These are phyloP conservation scores for Colletotrichum abscissum DNA, from an alignment of 2,329 filamentous ascomycete genomes.

Conservation along the genomic window DNA sequence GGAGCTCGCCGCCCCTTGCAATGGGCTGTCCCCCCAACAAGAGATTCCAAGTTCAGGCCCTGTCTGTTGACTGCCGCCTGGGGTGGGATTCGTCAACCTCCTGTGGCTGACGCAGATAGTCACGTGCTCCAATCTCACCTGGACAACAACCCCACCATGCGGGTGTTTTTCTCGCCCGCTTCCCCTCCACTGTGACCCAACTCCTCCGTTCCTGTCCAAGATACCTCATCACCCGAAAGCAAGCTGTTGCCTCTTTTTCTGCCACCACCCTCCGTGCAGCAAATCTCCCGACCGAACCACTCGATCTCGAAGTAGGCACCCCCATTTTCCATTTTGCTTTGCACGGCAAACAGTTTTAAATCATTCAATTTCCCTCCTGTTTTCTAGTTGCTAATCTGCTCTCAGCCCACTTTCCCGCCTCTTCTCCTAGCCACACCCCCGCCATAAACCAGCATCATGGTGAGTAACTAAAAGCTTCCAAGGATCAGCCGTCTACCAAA, in stretches of 20 bases:
- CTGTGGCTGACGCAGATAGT: constrained; percentile 35
- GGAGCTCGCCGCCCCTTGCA: background rate
- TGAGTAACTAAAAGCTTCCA: constrained; percentile 44
- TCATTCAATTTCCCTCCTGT: constrained; percentile 2
- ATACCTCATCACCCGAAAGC: constrained; percentile 35
- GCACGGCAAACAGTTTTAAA: background rate
- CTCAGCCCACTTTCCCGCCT: constrained; percentile 38
- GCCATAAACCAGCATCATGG: constrained; percentile 50
- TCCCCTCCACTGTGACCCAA: constrained; percentile 36
- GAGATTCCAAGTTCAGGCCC: background rate
- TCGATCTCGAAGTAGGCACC: constrained; percentile 27
- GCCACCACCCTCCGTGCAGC: constrained; percentile 32
- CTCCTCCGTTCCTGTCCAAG: constrained; percentile 36
- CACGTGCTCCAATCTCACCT: constrained; percentile 38
- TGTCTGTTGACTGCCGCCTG: constrained; percentile 22
- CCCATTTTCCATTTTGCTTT: background rate
- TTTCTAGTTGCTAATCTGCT: constrained; percentile 30
- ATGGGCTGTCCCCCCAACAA: background rate
- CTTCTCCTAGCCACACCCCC: constrained; percentile 37
- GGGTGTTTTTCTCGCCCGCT: constrained; percentile 39
- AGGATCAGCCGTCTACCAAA: constrained; percentile 23
- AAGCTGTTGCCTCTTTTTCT: constrained; percentile 37
- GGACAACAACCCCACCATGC: constrained; percentile 39
- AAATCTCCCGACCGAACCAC: constrained; percentile 25
- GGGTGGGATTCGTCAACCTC: constrained; percentile 36